Base-by-base conservation (phyloP, 257 asterid genomes). In the Nicotiana sylvestris region DNA sequence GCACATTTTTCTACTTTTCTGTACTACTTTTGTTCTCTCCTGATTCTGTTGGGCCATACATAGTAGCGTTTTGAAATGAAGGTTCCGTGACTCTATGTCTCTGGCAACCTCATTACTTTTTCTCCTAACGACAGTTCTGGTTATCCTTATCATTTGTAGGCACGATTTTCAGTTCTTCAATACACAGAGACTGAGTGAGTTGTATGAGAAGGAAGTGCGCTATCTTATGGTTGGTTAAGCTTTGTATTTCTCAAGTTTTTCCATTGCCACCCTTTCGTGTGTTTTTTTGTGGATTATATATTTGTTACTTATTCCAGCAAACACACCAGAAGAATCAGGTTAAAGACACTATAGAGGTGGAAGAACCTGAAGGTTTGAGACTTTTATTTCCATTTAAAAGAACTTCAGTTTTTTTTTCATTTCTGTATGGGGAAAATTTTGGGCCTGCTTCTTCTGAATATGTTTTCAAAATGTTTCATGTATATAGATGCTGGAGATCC, bases 151-250 rank as follows among this genome's bases (percentile, higher is more conserved):
- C 17, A 53, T 32, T 81, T 81, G 72, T 80, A 96, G 99, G 97
- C 99, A 96, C 64, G 99, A 96, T 89, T 96, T 96, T 86, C 99
- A 96, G 91, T 96, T 96, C 92, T 96, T 96, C 88, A 93, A 94
- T 87, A 94, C 97, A 13, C 98, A 91, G 77, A 95, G 99, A 81
- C 98, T 96, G 27, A 94, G 89, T 82, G 99, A 96, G 91, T 88
- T 96, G 66, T 96, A 94, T 76, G 99, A 96, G 89, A 96, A 96
- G 86, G 99, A 96, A 96, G 99, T 96, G 85, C 98, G 99, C 37
- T 91, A 76, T 86, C 98, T 96, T 32, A 91, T 94, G 98, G 99
- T 96, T 84, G 61, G 99, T 90, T 76, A 84, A 66, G 49, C 21
- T 53, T 16, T 76, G 56, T 60, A 84, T 78, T 76, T 80, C 51